phyloP scores from a whole-genome alignment of 129 eudicot genomes.

The Artemisia argyi region DNA sequence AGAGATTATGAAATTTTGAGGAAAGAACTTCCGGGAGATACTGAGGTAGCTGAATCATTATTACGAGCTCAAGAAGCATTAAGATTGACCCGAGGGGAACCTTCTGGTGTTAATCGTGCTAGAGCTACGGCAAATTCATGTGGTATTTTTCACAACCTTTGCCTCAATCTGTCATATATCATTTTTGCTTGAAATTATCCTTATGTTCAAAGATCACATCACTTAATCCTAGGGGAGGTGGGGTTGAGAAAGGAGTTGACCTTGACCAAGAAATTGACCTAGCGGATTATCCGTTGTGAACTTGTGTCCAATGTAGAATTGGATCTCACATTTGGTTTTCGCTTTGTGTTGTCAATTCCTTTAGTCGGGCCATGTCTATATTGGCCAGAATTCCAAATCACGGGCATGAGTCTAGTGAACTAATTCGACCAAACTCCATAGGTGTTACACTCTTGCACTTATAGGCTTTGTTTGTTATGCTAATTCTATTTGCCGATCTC shows the following conservation, averaged over 20 bases:
- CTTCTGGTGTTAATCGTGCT: conserved; percentile 31
- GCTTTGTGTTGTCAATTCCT: no score
- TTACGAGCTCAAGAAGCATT: conserved; percentile 52
- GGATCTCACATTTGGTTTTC: not conserved
- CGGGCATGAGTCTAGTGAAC: no score
- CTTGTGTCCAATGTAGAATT: not conserved
- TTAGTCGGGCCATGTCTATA: no score
- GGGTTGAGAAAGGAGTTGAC: not conserved
- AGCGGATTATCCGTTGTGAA: not conserved
- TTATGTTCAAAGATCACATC: not conserved
- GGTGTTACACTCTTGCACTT: not conserved
- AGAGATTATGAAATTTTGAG: conserved; percentile 52
- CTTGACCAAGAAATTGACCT: not conserved
- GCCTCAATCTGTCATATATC: conserved; percentile 7
- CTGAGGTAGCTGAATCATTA: conserved; percentile 53
- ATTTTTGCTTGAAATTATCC: not conserved
- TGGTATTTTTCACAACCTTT: conserved; percentile 34
- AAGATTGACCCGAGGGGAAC: conserved; percentile 42
- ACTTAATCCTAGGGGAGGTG: not conserved
- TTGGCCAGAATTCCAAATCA: no score
- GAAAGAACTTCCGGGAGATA: conserved; percentile 58
- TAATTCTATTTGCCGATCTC: not conserved
- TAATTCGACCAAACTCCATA: no score
- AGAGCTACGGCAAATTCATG: conserved; percentile 24
- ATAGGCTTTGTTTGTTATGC: not conserved